Conservation (phyloP, 768 basidiomycete species). For the Termitomyces sp. region DNA sequence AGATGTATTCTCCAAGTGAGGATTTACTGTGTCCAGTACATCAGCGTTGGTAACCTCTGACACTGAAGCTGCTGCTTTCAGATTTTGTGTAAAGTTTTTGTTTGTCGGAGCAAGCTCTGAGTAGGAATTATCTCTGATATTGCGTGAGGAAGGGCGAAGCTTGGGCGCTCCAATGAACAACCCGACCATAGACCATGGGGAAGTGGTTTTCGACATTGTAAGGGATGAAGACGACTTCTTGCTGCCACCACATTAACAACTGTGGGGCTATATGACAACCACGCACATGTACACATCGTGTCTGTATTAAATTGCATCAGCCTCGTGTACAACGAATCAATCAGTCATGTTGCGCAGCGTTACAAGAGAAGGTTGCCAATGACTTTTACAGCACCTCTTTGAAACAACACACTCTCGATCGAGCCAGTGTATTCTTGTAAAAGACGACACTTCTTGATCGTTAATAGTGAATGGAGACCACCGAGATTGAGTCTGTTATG, state of each 20-base stretch:
- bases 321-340: not conserved
- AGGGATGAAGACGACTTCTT: not conserved
- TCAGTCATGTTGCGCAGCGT: not conserved
- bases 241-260: not conserved
- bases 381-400: not conserved
- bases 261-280: not conserved
- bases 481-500: not conserved
- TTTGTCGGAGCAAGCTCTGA: not conserved
- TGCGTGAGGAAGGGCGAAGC: conserved; percentile 6
- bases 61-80: conserved; percentile 1
- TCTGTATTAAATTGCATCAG: not conserved
- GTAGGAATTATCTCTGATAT: not conserved
- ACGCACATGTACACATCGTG: not conserved
- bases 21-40: not conserved
- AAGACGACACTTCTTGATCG: not conserved
- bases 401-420: not conserved
- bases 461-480: not conserved
- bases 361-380: too few relatives aligned
- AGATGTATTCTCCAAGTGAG: too few relatives aligned
- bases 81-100: not conserved
- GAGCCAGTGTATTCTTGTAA: not conserved
- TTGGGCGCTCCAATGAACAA: conserved; percentile 11
- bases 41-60: not conserved
- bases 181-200: conserved; percentile 15
- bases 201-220: conserved; percentile 8